Percentiles rank a stretch among this genome's conserved stretches.
Conservation (phyloP, 345 rosid species). For the Gynandropsis gynandra region DNA sequence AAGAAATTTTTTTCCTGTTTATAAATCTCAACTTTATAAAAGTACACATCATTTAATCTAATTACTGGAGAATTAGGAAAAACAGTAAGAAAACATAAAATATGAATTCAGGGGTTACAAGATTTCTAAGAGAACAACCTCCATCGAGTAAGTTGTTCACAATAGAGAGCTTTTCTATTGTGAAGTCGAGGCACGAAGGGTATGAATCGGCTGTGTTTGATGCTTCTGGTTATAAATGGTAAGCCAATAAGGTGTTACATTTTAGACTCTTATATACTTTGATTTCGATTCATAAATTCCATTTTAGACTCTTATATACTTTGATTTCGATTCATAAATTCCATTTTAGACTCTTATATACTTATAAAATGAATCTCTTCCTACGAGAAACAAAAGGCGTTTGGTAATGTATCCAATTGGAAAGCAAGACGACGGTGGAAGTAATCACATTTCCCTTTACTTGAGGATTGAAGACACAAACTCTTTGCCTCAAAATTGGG, state of each 20-base stretch:
- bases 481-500: slow-evolving; percentile 16
- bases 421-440: slow-evolving; percentile 2
- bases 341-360: background rate
- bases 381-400: background rate
- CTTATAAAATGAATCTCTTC: background rate
- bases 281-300: no score
- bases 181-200: background rate
- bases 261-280: no score
- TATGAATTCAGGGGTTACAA: background rate
- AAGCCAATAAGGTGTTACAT: no score
- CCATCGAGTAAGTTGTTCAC: slow-evolving; percentile 17
- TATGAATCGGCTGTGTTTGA: slow-evolving; percentile 12
- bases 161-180: slow-evolving; percentile 12
- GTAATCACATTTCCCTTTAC: slow-evolving; percentile 4
- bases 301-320: no score
- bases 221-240: slow-evolving; percentile 9
- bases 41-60: no score
- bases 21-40: no score
- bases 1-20: no score
- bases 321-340: no score
- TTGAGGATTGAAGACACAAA: background rate
- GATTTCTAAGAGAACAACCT: slow-evolving; percentile 7
- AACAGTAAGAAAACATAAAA: no score
- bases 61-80: no score
- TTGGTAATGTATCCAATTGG: slow-evolving; percentile 13